phyloP scores from a whole-genome alignment of 148 eudicot species.

The Polygonum aviculare region DNA sequence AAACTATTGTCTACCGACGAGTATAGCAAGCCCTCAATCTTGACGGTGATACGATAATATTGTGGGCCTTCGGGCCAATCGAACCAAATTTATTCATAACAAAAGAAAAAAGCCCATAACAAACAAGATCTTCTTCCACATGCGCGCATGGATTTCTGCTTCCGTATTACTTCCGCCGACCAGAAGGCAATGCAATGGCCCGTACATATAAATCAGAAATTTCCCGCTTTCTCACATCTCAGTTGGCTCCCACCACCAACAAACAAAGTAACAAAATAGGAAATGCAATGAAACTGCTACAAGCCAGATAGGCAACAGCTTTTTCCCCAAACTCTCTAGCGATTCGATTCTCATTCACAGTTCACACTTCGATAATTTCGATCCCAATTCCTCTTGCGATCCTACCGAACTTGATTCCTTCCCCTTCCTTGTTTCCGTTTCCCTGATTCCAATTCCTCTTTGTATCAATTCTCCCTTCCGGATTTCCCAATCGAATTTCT shows the following conservation, averaged over 20 bases:
- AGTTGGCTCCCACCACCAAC: not conserved
- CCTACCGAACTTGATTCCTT: slow-evolving; percentile 17
- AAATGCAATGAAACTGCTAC: not conserved
- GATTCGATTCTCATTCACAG: not conserved
- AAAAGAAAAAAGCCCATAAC: not conserved
- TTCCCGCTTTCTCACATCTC: not conserved
- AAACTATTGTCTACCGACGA: no score
- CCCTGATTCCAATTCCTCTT: slow-evolving; percentile 2
- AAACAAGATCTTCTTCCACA: not conserved
- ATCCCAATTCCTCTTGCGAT: slow-evolving; percentile 23
- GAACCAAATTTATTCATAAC: not conserved
- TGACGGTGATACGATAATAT: no score
- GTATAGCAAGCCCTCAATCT: no score
- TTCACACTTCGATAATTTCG: not conserved
- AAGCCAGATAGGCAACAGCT: no score
- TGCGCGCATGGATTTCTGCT: not conserved
- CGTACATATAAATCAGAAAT: not conserved
- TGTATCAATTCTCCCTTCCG: not conserved
- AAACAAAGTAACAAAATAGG: not conserved
- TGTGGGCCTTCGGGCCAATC: not conserved
- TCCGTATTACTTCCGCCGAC: not conserved
- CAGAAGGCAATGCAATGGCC: not conserved
- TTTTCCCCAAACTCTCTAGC: no score
- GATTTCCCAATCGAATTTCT: slow-evolving; percentile 8
- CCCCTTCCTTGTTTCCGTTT: slow-evolving; percentile 11